Evolutionary conservation across 805 yeast species (phyloP), one percentile per base, ranked within the genome.

Genomic region (Candida boleticola): DNA sequence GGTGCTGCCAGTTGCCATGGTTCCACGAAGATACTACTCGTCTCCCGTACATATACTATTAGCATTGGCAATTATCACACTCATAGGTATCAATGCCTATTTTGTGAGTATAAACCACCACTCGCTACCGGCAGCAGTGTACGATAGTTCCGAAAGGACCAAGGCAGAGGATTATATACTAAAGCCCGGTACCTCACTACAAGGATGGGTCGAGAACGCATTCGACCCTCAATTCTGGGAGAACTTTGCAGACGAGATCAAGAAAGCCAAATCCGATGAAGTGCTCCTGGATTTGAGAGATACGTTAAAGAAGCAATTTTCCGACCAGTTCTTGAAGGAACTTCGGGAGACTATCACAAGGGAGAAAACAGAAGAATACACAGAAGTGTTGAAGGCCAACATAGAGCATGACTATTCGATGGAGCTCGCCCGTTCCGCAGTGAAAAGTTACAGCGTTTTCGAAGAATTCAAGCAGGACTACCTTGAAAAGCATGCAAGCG

Each of bases 241-340:
- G 4, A 26, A 38, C 21, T 46, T 46, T 9, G 30, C 45, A 2
- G 29, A 36, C 19, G 46, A 50, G 26, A 17, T 51, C 18, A 48
- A 37, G 30, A 19, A 37, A 23, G 41, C 44, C 29, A 42, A 50
- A 19, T 25, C 41, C 26, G 47, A 39, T 3, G 41, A 38, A 26
- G 38, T 52, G 5, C 4, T 46, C 6, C 36, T 43, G 3, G 40
- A 45, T 10, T 26, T 52, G 29, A 47, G 39, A 19, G 21, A 38
- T 4, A 39, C 40, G n/a, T 9, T 47, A 3, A 18, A 39, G 19
- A 18, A 21, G 11, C 29, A 35, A 11, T 29, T 42, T 23, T 35
- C 21, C 20, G 40, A 18, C 2, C 27, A 5, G 14, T 16, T 44
- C 11, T 1, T 40, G n/a, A 25, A 30, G 6, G 40, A 35, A 19